Base-by-base conservation (phyloP, 2,329 filamentous ascomycete genomes). In the Xylaria sp. region DNA sequence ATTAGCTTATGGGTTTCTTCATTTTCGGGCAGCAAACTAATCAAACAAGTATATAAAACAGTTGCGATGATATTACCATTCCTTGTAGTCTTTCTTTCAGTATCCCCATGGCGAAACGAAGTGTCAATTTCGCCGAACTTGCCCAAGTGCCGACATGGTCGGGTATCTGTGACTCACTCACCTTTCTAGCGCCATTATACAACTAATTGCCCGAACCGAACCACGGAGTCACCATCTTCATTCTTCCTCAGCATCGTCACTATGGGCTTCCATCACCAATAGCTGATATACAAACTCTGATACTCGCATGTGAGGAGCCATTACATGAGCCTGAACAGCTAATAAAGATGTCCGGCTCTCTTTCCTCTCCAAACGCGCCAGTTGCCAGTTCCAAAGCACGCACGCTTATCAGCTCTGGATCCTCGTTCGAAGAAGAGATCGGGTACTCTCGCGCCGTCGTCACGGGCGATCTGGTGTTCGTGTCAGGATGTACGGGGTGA, bases 401-500 rank as follows among this genome's bases (percentile, higher is more conserved):
- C n/a, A 60, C 56, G 1, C 64, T 72, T 9, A 72, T 70, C 50
- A 68, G 67, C 65, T 72, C 70, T 12, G 70, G 68, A 4, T 71
- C 70, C 20, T 12, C 23, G 13, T 72, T 72, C 41, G 70, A 72
- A 28, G 57, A 69, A 37, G 44, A 70, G 48, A 72, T 72, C 15
- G 70, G 63, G 46, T 72, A 72, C 39, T 69, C 69, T 10, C 65
- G 70, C 3, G 70, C 70, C 0, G 70, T 72, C 7, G 65, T 71
- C 37, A 69, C 66, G 13, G 68, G 70, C 10, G 66, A 72, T 48
- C 55, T 71, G 0, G 54, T 71, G 12, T 71, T 72, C 51, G 70
- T 72, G 2, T 50, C 68, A 9, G 70, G 70, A 46, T 72, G 70
- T 56, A 72, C 70, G 5, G 68, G 70, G 70, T 72, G 52, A 66